Percentiles rank a stretch among this genome's conserved stretches.
Evolutionary conservation across 2,329 filamentous ascomycete genomes (phyloP).

Genomic region (Calonectria pseudoreteaudii): DNA sequence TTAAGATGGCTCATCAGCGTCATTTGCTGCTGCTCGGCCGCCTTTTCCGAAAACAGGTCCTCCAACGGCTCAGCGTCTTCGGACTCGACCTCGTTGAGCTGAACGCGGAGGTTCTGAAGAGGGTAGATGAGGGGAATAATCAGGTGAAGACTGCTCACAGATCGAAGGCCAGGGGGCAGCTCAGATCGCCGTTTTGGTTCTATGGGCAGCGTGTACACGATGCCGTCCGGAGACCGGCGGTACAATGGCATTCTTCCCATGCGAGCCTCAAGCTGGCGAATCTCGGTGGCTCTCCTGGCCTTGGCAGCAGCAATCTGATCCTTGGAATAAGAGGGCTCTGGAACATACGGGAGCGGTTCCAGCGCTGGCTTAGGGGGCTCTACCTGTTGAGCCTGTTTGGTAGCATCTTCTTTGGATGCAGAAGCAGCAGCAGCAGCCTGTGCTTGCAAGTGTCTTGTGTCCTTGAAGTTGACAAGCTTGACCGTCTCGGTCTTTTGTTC

Average conservation of each 20-base stretch:
- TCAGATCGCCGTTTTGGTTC: slow-evolving; percentile 71
- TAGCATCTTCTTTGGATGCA: slow-evolving; percentile 7
- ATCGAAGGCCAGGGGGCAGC: slow-evolving; percentile 71
- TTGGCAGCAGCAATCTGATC: slow-evolving; percentile 73
- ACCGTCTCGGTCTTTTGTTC: slow-evolving; percentile 79
- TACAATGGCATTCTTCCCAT: slow-evolving; percentile 77
- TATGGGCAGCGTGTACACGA: slow-evolving; percentile 77
- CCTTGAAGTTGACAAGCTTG: slow-evolving; percentile 73
- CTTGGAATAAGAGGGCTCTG: slow-evolving; percentile 63
- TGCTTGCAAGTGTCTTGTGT: slow-evolving; percentile 61
- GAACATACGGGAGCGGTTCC: slow-evolving; percentile 49
- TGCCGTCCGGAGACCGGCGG: slow-evolving; percentile 75
- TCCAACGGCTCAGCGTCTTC: slow-evolving; percentile 73
- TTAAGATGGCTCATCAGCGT: slow-evolving; percentile 81
- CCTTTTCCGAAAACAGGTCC: slow-evolving; percentile 71
- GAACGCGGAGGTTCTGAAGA: slow-evolving; percentile 73
- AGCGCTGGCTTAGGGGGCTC: slow-evolving; percentile 26
- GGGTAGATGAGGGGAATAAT: slow-evolving; percentile 80
- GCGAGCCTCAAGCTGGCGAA: slow-evolving; percentile 79
- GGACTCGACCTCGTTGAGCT: slow-evolving; percentile 73
- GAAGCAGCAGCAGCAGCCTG: too few relatives aligned
- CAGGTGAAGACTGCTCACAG: slow-evolving; percentile 73
- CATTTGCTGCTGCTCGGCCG: slow-evolving; percentile 67
- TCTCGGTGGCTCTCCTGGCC: slow-evolving; percentile 72
- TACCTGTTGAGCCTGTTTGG: slow-evolving; percentile 5